Base-by-base conservation (phyloP, 331 rosid genomes). In the Erythrophleum ivorense region DNA sequence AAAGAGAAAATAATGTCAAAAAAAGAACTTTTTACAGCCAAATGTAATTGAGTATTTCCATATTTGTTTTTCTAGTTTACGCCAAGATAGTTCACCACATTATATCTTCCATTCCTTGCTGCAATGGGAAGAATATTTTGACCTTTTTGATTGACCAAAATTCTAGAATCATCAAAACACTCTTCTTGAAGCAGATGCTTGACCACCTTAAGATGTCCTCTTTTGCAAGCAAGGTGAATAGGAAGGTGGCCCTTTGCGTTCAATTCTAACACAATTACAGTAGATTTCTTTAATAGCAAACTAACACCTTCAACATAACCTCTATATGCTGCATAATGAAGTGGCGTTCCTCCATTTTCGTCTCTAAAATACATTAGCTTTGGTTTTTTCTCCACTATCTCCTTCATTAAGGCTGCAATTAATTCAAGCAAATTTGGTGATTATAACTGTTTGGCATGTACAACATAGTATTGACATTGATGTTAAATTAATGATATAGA, bases 91-190 rank as follows among this genome's bases (percentile, higher is more conserved):
- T 24, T 24, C 29, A 70, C 75, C 19, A 70, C 57, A 0, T 70
- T 12, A 12, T 48, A 5, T 4, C 6, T 12, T 70, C 75, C 75
- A 21, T 57, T 45, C 29, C 62, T 71, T 11, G 79, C 82, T 14
- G 84, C 84, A 21, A 84, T 53, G 24, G 80, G 81, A n/a, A 80
- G 78, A 49, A 84, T 68, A 13, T 68, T 79, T 60, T 75, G 69
- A 29, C 70, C 73, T 0, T 31, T 14, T 2, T 8, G 2, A 3
- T 49, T 49, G 54, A 49, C 2, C 54, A n/a, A 50, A 15, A 67
- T 18, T 19, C 73, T 46, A 40, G 73, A 43, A 7, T 43, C 48
- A 43, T 5, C 7, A 24, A 24, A 24, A 4, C 48, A 2, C 5
- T 43, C 48, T 43, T 6, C 7, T 43, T 43, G 48, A 43, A 43